These are phyloP conservation scores for Globisporangium cederbergense DNA, from an alignment of 352 stramenopile species.

Conservation along the genomic window DNA sequence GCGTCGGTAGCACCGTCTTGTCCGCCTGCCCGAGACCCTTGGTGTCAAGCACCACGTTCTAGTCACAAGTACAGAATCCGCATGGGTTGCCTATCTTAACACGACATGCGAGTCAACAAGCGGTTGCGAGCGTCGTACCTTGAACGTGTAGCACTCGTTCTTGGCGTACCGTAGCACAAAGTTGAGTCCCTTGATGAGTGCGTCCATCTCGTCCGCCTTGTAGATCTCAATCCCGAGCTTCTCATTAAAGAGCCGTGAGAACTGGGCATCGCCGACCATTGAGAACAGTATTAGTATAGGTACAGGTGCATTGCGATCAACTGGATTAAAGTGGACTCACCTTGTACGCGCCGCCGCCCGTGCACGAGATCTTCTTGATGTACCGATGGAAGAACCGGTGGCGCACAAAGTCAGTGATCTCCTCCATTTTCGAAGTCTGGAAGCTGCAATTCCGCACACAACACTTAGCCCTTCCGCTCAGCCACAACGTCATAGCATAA, in stretches of 20 bases:
- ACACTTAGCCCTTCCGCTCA: not conserved
- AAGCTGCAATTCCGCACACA: conserved; percentile 32
- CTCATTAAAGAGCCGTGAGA: conserved; percentile 80
- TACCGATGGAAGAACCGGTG: conserved; percentile 87
- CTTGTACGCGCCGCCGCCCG: conserved; percentile 96
- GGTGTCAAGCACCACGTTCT: conserved; percentile 59
- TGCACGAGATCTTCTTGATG: conserved; percentile 88
- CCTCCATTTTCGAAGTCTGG: conserved; percentile 64
- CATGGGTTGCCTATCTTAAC: not conserved
- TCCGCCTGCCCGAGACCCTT: conserved; percentile 52
- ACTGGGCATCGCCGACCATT: conserved; percentile 27
- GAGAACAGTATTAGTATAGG: conserved; percentile 4
- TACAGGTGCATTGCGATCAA: not conserved
- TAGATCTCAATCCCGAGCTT: conserved; percentile 90
- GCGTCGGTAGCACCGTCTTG: conserved; percentile 62
- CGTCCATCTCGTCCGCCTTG: conserved; percentile 96
- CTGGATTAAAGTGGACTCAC: conserved; percentile 13
- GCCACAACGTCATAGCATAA: not conserved
- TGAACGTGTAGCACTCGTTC: conserved; percentile 96
- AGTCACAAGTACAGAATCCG: not conserved
- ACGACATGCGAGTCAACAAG: not conserved
- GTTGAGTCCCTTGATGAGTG: conserved; percentile 95
- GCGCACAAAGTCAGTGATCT: conserved; percentile 64
- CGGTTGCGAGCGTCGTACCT: conserved; percentile 27
- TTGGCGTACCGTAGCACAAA: conserved; percentile 92